phyloP scores from a whole-genome alignment of 1,284 basidiomycete genomes.

The Ustilago bromivora region DNA sequence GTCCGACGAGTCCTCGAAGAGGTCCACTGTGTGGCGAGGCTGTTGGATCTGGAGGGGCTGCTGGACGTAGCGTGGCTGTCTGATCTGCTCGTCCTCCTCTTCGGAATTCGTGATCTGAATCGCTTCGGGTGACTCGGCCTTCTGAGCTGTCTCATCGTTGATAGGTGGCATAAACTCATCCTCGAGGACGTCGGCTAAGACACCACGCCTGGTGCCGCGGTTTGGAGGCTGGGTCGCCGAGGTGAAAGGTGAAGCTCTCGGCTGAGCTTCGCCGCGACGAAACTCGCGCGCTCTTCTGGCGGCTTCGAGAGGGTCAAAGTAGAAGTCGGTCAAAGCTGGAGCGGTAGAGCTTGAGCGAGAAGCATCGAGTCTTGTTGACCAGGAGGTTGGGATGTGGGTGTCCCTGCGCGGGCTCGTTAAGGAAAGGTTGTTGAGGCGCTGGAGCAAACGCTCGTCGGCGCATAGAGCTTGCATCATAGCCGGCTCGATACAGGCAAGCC shows the following conservation, averaged over 20 bases:
- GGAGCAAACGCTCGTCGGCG: slow-evolving; percentile 1
- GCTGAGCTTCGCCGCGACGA: background rate
- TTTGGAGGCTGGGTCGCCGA: background rate
- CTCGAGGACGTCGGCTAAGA: background rate
- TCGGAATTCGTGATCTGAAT: background rate
- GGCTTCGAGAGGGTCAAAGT: slow-evolving; percentile 5
- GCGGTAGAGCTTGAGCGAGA: background rate
- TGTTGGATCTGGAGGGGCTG: background rate
- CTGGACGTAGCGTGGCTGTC: background rate
- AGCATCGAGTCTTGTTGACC: no score
- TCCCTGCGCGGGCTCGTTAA: background rate
- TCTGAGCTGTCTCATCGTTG: background rate
- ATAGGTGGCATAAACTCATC: background rate
- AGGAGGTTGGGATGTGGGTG: background rate
- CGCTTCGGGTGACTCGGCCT: background rate
- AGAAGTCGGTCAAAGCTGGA: background rate
- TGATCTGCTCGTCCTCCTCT: background rate
- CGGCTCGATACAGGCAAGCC: background rate
- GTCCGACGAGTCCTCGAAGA: background rate
- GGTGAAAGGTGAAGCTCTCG: background rate
- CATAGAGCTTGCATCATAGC: background rate
- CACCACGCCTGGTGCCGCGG: background rate
- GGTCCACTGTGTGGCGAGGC: background rate
- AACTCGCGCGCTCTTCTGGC: slow-evolving; percentile 7
- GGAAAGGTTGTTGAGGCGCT: slow-evolving; percentile 4